A percentile compares a stretch with the other conserved stretches of the same genome.
Conservation (phyloP, 768 basidiomycete species). For the Suillus hirtellus region DNA sequence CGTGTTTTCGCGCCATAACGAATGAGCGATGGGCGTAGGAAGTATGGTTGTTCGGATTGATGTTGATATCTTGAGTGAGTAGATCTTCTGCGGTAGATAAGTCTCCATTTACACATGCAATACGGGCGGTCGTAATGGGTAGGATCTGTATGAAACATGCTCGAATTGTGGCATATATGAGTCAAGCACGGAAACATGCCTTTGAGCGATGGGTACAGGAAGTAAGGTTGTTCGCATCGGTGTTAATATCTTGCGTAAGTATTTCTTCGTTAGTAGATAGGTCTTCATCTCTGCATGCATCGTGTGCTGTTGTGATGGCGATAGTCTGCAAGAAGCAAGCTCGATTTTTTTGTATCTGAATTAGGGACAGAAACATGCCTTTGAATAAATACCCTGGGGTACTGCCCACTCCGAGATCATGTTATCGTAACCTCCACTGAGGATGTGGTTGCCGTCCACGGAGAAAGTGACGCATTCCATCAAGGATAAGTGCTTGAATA, state of each 20-base stretch:
- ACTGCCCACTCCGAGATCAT: background rate
- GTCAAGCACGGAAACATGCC: too few species aligned
- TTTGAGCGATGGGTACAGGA: background rate
- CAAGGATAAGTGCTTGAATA: background rate
- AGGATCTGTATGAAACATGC: too few species aligned
- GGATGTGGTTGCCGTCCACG: background rate
- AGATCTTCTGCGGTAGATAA: too few species aligned
- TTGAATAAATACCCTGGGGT: background rate
- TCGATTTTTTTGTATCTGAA: background rate
- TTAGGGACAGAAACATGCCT: background rate
- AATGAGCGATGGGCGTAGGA: background rate
- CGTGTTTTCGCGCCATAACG: background rate
- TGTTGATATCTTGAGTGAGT: too few species aligned
- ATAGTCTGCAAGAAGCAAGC: background rate
- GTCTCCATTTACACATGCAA: too few species aligned
- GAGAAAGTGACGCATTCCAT: background rate
- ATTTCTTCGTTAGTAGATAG: background rate
- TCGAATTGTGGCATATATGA: too few species aligned
- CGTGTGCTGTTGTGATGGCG: background rate
- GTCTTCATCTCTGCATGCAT: background rate
- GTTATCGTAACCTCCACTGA: background rate
- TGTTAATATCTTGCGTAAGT: background rate
- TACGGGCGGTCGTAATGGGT: too few species aligned
- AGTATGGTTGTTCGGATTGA: too few species aligned
- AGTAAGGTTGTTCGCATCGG: background rate